These are phyloP conservation scores for Fraxinus dipetala DNA, from an alignment of 305 asterid species.

Conservation along the genomic window DNA sequence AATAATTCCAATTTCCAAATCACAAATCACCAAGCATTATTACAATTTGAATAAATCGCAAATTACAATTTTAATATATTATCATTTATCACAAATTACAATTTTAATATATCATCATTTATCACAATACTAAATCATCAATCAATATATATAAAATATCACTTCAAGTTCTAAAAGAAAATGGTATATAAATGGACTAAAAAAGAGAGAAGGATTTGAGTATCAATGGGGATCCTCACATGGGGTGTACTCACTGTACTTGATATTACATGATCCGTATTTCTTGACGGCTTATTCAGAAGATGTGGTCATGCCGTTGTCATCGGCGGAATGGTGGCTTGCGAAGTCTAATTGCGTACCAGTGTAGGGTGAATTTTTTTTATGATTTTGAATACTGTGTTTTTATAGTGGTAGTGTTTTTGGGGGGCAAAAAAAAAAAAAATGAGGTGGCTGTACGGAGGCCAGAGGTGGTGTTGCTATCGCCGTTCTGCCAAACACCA, in stretches of 20 bases:
- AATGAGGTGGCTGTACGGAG: slow-evolving; percentile 12
- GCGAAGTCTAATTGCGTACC: slow-evolving; percentile 29
- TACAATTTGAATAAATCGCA: too few relatives aligned
- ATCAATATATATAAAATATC: too few relatives aligned
- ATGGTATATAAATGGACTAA: too few relatives aligned
- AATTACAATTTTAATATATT: too few relatives aligned
- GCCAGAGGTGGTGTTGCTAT: slow-evolving; percentile 14
- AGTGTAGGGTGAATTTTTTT: background rate
- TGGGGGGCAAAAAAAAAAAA: background rate
- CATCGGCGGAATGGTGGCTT: slow-evolving; percentile 31
- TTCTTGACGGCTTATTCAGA: slow-evolving; percentile 5
- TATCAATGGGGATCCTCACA: slow-evolving; percentile 33
- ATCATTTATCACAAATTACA: too few relatives aligned
- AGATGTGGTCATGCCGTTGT: background rate
- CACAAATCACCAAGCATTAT: too few relatives aligned
- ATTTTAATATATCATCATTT: too few relatives aligned
- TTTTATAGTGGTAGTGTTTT: slow-evolving; percentile 7
- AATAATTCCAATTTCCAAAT: too few relatives aligned
- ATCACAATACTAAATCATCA: too few relatives aligned
- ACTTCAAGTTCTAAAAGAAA: too few relatives aligned
- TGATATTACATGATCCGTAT: slow-evolving; percentile 34
- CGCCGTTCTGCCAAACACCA: slow-evolving; percentile 34
- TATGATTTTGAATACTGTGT: background rate
- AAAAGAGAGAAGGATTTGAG: too few relatives aligned
- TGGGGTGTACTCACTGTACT: slow-evolving; percentile 48